These are phyloP conservation scores for Penicillium maclennaniae DNA, from an alignment of 495 filamentous ascomycete species.

Conservation along the genomic window DNA sequence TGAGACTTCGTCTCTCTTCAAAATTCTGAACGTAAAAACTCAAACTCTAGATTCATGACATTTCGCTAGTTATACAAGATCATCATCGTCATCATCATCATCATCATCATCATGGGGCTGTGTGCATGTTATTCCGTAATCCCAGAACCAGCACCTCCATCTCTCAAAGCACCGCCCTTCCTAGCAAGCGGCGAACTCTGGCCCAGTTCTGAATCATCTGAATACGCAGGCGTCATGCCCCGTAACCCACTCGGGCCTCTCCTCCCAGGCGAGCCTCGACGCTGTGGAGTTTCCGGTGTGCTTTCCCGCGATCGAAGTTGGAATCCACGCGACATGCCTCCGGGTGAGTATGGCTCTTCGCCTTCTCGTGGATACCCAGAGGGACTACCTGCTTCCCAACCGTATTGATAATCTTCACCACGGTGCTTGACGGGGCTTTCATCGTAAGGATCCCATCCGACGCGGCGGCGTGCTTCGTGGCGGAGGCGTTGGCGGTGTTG, in stretches of 20 bases:
- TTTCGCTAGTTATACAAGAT: constrained; percentile 12
- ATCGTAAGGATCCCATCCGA: constrained; percentile 90
- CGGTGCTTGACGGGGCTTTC: constrained; percentile 63
- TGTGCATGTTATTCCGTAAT: constrained; percentile 8
- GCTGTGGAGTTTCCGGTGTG: constrained; percentile 37
- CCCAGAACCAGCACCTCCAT: constrained; percentile 9
- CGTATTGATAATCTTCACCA: constrained; percentile 59
- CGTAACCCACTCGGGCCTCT: constrained; percentile 22
- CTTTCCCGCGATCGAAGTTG: constrained; percentile 38
- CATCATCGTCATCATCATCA: background rate
- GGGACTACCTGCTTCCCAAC: constrained; percentile 26
- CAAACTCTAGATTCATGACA: background rate
- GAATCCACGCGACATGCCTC: constrained; percentile 24
- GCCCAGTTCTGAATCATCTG: constrained; percentile 9
- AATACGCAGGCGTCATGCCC: constrained; percentile 25
- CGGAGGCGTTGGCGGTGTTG: constrained; percentile 68
- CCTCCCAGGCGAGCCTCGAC: constrained; percentile 18
- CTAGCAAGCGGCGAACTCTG: constrained; percentile 29
- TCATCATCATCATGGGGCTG: background rate
- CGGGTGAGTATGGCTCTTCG: constrained; percentile 31
- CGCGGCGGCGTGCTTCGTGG: constrained; percentile 64
- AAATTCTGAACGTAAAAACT: background rate
- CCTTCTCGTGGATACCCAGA: constrained; percentile 20
- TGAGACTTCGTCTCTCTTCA: background rate
- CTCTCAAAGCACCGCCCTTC: constrained; percentile 16